Base-by-base conservation (phyloP, 1,284 basidiomycete genomes). In the Rhodofomes roseus region DNA sequence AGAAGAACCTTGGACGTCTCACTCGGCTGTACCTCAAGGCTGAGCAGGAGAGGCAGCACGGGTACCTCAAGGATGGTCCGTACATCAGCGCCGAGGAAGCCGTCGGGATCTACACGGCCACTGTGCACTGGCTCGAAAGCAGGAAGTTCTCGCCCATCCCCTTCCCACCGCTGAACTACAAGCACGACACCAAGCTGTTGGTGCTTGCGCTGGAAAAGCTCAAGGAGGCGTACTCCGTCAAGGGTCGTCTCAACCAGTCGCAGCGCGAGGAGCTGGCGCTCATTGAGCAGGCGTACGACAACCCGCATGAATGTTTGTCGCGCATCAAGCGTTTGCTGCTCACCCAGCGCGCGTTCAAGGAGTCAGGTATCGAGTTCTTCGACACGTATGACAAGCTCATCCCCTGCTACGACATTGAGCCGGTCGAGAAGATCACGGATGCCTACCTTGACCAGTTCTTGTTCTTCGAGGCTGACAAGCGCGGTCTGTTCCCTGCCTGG, bases 171-270 rank as follows among this genome's bases (percentile, higher is more conserved):
- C 78, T 98, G 37, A 96, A 94, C 41, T 98, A 98, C 79, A 98
- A 98, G 79, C 96, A 98, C 70, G 96, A 98, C 74, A 98, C 96
- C 41, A 98, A 98, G 75, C 80, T 98, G 56, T 82, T 98, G 31
- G 95, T 98, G 4, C 81, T 98, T 39, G 95, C 95, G 0, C 83
- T 98, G 31, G 96, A 98, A 78, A 97, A 96, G 75, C 77, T 98
- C 69, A 98, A 98, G 78, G 96, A 98, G 76, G 96, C 96, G 6
- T 98, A 98, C 76, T 94, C 90, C n/a, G 96, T 98, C 44, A 96
- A 98, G 76, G 95, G 90, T 65, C 92, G 96, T 65, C 79, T 98
- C 51, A 98, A 98, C 72, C 95, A 97, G 74, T 95, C 92, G 37
- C 96, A 98, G 74, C 87, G 95, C 70, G 96, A 98, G 72, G 96